phyloP scores from a whole-genome alignment of 2,329 filamentous ascomycete genomes.

The Colletotrichum musae region DNA sequence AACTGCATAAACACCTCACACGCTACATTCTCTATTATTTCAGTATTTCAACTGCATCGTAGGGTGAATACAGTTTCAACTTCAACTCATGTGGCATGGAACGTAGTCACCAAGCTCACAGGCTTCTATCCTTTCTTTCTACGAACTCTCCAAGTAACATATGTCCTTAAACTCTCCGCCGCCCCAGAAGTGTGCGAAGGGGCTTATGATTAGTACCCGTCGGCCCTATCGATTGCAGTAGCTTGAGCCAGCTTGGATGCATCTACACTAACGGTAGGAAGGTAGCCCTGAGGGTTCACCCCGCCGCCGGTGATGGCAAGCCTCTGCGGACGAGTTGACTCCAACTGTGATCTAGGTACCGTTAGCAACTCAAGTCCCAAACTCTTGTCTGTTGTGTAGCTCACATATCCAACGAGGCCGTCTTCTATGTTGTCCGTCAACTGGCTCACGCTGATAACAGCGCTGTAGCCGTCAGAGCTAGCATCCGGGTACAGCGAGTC shows the following conservation, averaged over 20 bases:
- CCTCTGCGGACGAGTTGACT: constrained; percentile 48
- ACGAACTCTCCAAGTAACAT: not conserved
- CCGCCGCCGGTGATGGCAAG: constrained; percentile 5
- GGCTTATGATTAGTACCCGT: constrained; percentile 14
- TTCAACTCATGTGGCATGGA: too few species aligned
- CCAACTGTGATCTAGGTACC: constrained; percentile 54
- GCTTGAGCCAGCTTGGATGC: constrained; percentile 15
- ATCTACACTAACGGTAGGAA: constrained; percentile 24
- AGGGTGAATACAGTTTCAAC: too few species aligned
- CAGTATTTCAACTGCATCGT: too few species aligned
- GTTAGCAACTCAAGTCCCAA: not conserved
- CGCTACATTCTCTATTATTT: too few species aligned
- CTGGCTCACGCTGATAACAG: constrained; percentile 66
- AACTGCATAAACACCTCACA: too few species aligned
- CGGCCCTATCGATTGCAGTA: constrained; percentile 14
- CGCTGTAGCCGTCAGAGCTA: constrained; percentile 59
- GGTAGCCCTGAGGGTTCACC: constrained; percentile 19
- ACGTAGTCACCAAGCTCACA: too few species aligned
- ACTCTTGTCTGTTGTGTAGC: not conserved
- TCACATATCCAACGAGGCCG: constrained; percentile 60
- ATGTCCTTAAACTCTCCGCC: not conserved
- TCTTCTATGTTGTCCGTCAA: constrained; percentile 63
- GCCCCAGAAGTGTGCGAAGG: too few species aligned
- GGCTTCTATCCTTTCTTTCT: not conserved
- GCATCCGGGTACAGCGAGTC: constrained; percentile 57